These are phyloP conservation scores for Meyerozyma sp. DNA, from an alignment of 1,139 yeast genomes.

Conservation along the genomic window DNA sequence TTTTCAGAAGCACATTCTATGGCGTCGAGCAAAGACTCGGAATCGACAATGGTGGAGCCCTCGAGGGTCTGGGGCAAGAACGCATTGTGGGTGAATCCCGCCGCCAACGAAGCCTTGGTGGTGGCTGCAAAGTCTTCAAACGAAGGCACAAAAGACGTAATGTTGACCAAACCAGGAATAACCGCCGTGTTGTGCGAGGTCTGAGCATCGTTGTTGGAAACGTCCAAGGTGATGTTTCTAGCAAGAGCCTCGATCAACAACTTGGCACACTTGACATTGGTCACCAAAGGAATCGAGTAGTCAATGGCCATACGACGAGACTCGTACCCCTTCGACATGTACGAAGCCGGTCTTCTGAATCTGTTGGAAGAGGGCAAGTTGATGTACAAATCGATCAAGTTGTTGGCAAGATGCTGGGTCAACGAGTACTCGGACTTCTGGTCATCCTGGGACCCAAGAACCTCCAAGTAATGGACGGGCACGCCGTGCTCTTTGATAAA, in stretches of 20 bases:
- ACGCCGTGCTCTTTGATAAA: conserved; percentile 91
- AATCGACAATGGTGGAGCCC: conserved; percentile 63
- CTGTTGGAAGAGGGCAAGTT: conserved; percentile 95
- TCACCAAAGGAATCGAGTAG: conserved; percentile 93
- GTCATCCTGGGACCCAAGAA: conserved; percentile 65
- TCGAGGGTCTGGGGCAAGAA: conserved; percentile 67
- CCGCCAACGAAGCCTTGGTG: conserved; percentile 65
- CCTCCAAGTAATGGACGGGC: conserved; percentile 93
- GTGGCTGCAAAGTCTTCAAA: conserved; percentile 59
- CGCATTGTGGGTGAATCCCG: conserved; percentile 88
- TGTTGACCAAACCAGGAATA: conserved; percentile 82
- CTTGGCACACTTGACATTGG: conserved; percentile 97
- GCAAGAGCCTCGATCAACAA: conserved; percentile 89
- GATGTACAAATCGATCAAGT: conserved; percentile 92
- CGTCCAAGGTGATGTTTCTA: conserved; percentile 62
- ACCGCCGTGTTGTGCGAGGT: conserved; percentile 79
- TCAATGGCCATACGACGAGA: conserved; percentile 99
- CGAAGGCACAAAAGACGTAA: conserved; percentile 75
- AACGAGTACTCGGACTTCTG: conserved; percentile 92
- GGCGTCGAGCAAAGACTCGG: conserved; percentile 59
- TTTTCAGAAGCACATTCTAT: conserved; percentile 51
- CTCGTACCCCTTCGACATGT: conserved; percentile 95
- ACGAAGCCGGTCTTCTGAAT: conserved; percentile 97
- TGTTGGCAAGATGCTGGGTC: conserved; percentile 94
- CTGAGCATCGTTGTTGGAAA: conserved; percentile 79